Conservation (phyloP, 352 stramenopile genomes). For the Pythium sp. region DNA sequence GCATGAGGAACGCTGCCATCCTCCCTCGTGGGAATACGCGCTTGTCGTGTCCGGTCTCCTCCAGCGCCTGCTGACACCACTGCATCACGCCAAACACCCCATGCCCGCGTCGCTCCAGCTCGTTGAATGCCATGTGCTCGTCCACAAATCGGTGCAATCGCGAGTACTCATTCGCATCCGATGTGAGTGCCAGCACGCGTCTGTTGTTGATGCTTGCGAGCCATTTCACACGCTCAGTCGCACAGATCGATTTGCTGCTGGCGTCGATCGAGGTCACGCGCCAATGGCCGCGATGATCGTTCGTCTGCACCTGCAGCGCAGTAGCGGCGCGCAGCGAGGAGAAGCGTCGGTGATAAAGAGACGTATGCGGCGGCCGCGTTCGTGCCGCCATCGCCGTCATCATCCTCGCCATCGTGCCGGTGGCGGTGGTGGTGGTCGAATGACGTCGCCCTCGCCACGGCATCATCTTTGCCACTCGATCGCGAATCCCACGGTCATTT, state of each 20-base stretch:
- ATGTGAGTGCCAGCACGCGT: constrained; percentile 42
- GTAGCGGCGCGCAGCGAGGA: not conserved
- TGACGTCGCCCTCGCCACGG: constrained; percentile 7
- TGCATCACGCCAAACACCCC: constrained; percentile 48
- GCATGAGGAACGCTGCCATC: constrained; percentile 51
- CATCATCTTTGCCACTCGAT: constrained; percentile 15
- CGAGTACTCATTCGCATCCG: constrained; percentile 21
- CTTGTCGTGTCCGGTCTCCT: constrained; percentile 54
- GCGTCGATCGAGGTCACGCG: constrained; percentile 23
- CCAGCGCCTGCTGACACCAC: constrained; percentile 64
- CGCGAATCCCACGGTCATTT: not conserved
- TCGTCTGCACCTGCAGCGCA: constrained; percentile 12
- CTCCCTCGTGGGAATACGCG: constrained; percentile 47
- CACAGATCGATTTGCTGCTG: constrained; percentile 23
- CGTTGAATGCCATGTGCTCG: constrained; percentile 41
- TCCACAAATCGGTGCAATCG: constrained; percentile 25
- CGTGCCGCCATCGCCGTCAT: not conserved
- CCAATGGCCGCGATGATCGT: constrained; percentile 27
- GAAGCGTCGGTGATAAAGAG: not conserved
- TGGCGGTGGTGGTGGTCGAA: not conserved
- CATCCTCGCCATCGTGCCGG: not conserved
- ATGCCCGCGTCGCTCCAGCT: constrained; percentile 69
- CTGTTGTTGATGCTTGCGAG: constrained; percentile 24
- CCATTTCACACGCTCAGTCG: constrained; percentile 30
- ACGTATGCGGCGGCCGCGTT: not conserved